Conservation (phyloP, 2,329 filamentous ascomycete genomes). For the Phialophora chinensis region DNA sequence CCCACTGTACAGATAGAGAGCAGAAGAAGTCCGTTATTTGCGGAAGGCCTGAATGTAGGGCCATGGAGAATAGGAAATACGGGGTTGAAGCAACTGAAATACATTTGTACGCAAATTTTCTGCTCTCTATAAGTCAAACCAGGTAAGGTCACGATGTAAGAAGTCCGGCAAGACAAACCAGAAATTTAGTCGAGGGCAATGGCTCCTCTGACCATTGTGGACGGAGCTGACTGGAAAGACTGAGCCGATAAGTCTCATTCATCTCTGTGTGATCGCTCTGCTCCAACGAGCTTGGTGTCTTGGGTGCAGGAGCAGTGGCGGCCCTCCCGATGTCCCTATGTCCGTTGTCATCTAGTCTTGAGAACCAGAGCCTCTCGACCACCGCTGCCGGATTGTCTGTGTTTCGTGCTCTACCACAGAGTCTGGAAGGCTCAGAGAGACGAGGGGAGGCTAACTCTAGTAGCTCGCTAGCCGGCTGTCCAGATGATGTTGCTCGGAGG, state of each 20-base stretch:
- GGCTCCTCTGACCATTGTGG: background rate
- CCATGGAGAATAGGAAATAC: conserved; percentile 40
- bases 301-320: background rate
- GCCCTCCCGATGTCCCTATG: background rate
- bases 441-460: too few relatives aligned
- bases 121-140: background rate
- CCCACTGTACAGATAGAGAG: conserved; percentile 41
- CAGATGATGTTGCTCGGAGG: too few relatives aligned
- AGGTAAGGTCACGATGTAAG: background rate
- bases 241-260: background rate
- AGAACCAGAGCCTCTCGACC: background rate
- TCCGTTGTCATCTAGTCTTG: background rate
- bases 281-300: too few relatives aligned
- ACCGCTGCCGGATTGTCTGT: background rate
- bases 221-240: background rate
- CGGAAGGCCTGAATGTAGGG: conserved; percentile 38
- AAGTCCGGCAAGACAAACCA: background rate
- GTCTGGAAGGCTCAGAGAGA: background rate
- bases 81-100: conserved; percentile 37
- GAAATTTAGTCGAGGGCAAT: background rate
- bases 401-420: background rate
- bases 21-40: conserved; percentile 37
- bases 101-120: conserved; percentile 40
- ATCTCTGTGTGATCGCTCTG: background rate
- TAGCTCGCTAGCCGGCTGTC: too few relatives aligned